Base-by-base conservation (phyloP, 2,329 filamentous ascomycete genomes). In the Aspergillus terreus region DNA sequence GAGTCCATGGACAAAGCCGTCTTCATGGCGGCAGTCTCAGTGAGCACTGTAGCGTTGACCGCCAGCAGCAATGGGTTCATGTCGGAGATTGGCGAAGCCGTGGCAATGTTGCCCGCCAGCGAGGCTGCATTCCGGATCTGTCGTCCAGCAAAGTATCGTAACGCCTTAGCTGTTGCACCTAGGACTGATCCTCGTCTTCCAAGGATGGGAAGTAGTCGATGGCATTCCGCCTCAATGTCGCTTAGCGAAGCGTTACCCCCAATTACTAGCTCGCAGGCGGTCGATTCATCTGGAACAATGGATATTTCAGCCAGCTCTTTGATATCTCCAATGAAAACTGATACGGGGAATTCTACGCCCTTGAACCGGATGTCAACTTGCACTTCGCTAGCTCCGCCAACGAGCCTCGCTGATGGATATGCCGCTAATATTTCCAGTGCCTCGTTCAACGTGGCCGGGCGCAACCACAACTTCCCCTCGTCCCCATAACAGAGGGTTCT, bases 361-460 rank as follows among this genome's bases (percentile, higher is more conserved):
- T 95, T 95, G 80, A 96, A 95, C 71, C 92, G 94, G 72, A 91
- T 87, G 71, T 96, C 90, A 53, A 96, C 94, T 70, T 95, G 90
- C 0, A 90, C 95, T 69, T 96, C 90, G 4, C 88, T 92, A 65
- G 88, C 92, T 53, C 90, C 90, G 41, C 88, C 89, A 49, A 96
- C 92, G 51, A 96, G 84, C 68, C 95, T 95, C 7, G 90, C 88
- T 10, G 84, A 83, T 0, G 90, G 90, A 58, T 88, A 85, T 0
- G 80, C 83, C 54, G 78, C 84, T 74, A 95, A 94, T 72, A 96
- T 92, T 64, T 92, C 85, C 4, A 95, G 78, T 2, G 95, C 76
- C 66, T 96, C 89, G 15, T 87, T 76, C 10, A 95, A 65, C 0
- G 87, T 94, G 21, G 87, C 84, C 0, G 90, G 90, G 9, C 91